These are phyloP conservation scores for Trichoderma harzianum DNA, from an alignment of 2,329 filamentous ascomycete genomes.

Conservation along the genomic window DNA sequence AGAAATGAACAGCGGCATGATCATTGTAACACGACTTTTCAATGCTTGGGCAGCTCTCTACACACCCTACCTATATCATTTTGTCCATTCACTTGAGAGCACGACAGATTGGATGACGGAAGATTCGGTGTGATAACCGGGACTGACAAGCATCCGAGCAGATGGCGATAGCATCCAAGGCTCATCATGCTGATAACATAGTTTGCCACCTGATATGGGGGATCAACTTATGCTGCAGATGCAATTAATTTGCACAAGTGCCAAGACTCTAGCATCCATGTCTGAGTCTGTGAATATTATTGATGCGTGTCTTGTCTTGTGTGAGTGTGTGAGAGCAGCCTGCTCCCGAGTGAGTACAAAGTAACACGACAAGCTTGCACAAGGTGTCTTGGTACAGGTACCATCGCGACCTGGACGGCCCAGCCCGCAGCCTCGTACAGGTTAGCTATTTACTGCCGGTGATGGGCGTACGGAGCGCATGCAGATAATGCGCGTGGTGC, in stretches of 20 bases:
- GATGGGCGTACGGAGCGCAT: slow-evolving; percentile 15
- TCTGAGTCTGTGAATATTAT: background rate
- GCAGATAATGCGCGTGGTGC: slow-evolving; percentile 15
- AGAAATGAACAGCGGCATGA: background rate
- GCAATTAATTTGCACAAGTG: background rate
- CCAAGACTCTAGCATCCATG: background rate
- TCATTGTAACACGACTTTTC: background rate
- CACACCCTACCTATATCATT: background rate
- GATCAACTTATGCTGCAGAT: background rate
- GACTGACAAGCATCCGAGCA: background rate
- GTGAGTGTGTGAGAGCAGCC: background rate
- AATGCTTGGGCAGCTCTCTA: background rate
- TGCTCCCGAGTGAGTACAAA: background rate
- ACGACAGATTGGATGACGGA: background rate
- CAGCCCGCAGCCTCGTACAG: slow-evolving; percentile 8
- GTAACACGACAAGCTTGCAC: background rate
- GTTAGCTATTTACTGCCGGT: slow-evolving; percentile 16
- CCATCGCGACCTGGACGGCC: background rate
- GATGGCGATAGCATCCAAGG: background rate
- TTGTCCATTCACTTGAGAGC: background rate
- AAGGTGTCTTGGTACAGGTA: background rate
- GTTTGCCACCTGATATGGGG: background rate
- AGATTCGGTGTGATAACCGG: background rate
- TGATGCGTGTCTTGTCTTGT: background rate
- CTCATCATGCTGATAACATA: background rate